Conservation (phyloP, 768 basidiomycete genomes). For the Lactarius pseudohatsudake region DNA sequence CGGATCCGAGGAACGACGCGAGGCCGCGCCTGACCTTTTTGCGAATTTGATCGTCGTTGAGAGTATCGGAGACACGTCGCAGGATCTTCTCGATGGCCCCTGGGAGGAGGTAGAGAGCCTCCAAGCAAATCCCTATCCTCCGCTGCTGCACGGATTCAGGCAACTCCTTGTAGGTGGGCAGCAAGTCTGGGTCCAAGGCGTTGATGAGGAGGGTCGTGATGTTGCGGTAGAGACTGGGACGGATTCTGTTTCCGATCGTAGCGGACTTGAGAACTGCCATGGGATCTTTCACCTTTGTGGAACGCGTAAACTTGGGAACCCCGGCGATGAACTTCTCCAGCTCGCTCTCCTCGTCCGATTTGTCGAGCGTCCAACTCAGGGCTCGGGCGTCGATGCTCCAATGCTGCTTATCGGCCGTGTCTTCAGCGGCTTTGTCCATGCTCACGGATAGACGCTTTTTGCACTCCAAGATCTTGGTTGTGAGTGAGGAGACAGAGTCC, state of each 20-base stretch:
- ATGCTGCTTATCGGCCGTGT: not conserved
- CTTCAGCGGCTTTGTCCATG: not conserved
- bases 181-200: too few relatives aligned
- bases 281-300: not conserved
- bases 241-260: not conserved
- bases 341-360: constrained; percentile 13
- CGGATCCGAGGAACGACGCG: too few relatives aligned
- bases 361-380: constrained; percentile 17
- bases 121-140: too few relatives aligned
- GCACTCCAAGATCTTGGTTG: not conserved
- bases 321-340: constrained; percentile 11
- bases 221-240: not conserved
- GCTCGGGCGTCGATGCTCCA: not conserved
- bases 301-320: constrained; percentile 11
- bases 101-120: too few relatives aligned
- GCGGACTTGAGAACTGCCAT: not conserved
- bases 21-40: too few relatives aligned
- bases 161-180: too few relatives aligned
- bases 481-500: too few relatives aligned
- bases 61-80: too few relatives aligned
- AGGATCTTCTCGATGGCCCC: too few relatives aligned
- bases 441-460: not conserved
- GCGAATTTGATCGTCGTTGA: too few relatives aligned
- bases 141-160: too few relatives aligned
- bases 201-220: not conserved